Conservation (phyloP, 1,284 basidiomycete species). For the Cutaneotrichosporon dermatis region DNA sequence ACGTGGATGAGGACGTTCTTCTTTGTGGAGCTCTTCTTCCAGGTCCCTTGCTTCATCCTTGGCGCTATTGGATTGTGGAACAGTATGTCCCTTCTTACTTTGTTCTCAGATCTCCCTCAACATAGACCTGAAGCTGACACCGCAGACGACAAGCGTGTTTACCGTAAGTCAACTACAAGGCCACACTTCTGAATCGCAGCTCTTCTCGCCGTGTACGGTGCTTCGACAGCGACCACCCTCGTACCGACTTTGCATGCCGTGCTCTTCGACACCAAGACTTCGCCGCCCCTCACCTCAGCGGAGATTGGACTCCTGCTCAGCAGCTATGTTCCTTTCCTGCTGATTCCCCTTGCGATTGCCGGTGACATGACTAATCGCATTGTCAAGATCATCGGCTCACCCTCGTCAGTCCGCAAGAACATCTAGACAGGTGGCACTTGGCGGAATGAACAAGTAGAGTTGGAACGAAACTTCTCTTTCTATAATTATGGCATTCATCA, state of each 20-base stretch:
- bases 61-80: slow-evolving; percentile 63
- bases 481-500: no score
- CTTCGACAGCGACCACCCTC: slow-evolving; percentile 71
- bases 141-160: slow-evolving; percentile 41
- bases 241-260: slow-evolving; percentile 64
- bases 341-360: slow-evolving; percentile 66
- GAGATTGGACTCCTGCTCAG: slow-evolving; percentile 59
- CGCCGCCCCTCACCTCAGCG: slow-evolving; percentile 24
- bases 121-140: no score
- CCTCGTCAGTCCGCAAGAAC: background rate
- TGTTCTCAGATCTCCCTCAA: background rate
- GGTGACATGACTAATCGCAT: slow-evolving; percentile 59
- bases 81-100: slow-evolving; percentile 49
- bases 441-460: no score
- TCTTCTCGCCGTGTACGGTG: slow-evolving; percentile 65
- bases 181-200: slow-evolving; percentile 35
- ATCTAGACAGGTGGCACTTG: background rate
- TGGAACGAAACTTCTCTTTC: no score
- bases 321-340: slow-evolving; percentile 70
- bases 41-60: slow-evolving; percentile 68
- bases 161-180: slow-evolving; percentile 21
- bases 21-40: slow-evolving; percentile 56
- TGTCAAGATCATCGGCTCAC: slow-evolving; percentile 16
- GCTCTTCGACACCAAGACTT: slow-evolving; percentile 47
- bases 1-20: slow-evolving; percentile 42